phyloP scores from a whole-genome alignment of 768 basidiomycete species.

The Nidularia sp. region DNA sequence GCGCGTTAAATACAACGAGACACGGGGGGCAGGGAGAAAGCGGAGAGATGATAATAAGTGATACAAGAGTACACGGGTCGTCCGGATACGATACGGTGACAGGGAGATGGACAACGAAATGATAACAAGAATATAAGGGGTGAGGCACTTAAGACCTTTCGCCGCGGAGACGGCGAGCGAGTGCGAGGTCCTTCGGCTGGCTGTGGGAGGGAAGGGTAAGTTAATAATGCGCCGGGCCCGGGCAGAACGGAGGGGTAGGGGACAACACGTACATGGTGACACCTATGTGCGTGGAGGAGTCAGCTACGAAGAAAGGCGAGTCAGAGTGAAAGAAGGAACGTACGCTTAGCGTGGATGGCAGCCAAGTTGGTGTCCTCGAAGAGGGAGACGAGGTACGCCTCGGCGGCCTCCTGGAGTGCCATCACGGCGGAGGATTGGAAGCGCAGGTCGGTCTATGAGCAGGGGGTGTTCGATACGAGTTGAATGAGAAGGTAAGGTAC shows the following conservation, averaged over 20 bases:
- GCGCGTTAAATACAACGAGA: too few species aligned
- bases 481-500: neutral
- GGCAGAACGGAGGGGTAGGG: neutral
- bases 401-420: slow-evolving; percentile 90
- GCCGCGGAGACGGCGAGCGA: slow-evolving; percentile 83
- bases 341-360: slow-evolving; percentile 85
- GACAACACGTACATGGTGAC: slow-evolving; percentile 50
- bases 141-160: slow-evolving; percentile 64
- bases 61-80: too few species aligned
- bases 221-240: neutral
- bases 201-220: slow-evolving; percentile 24
- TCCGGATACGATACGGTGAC: too few species aligned
- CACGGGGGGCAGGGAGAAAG: too few species aligned
- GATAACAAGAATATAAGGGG: neutral
- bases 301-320: slow-evolving; percentile 6
- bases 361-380: slow-evolving; percentile 92
- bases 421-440: slow-evolving; percentile 96
- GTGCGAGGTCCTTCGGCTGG: slow-evolving; percentile 87
- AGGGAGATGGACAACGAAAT: too few species aligned
- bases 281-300: slow-evolving; percentile 20
- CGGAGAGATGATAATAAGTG: too few species aligned
- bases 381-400: slow-evolving; percentile 83
- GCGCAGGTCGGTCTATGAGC: slow-evolving; percentile 72
- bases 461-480: neutral
- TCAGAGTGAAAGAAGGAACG: slow-evolving; percentile 10